Percentiles rank a stretch among this genome's conserved stretches.
These are phyloP conservation scores for Uromyces viciae-fabae DNA, from an alignment of 1,284 basidiomycete species.

Conservation along the genomic window DNA sequence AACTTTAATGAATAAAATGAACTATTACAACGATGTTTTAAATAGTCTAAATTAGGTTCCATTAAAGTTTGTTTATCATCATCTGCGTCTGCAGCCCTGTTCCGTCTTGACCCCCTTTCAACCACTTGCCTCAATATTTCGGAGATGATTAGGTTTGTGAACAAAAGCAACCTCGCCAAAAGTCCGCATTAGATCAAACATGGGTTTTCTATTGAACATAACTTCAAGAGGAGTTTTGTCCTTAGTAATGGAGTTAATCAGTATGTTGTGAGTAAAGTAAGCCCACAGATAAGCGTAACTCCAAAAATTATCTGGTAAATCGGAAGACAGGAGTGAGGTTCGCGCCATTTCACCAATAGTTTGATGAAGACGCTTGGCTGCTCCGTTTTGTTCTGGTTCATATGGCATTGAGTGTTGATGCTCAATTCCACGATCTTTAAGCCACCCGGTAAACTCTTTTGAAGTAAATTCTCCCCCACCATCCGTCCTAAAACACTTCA, in stretches of 20 bases:
- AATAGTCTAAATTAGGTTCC: too few relatives aligned
- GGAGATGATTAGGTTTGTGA: background rate
- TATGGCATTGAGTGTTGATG: constrained; percentile 27
- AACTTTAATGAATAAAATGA: too few relatives aligned
- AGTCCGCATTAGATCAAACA: background rate
- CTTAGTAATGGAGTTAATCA: constrained; percentile 19
- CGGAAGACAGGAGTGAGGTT: background rate
- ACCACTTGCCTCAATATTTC: too few relatives aligned
- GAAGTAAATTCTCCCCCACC: constrained; percentile 23
- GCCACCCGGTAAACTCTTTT: background rate
- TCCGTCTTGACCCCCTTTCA: too few relatives aligned
- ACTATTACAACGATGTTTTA: too few relatives aligned
- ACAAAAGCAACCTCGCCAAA: constrained; percentile 37
- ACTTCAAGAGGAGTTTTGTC: constrained; percentile 20
- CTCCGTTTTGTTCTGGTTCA: constrained; percentile 27
- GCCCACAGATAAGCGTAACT: constrained; percentile 15
- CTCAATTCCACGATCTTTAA: constrained; percentile 13
- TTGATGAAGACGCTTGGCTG: constrained; percentile 10
- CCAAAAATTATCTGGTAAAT: constrained; percentile 22
- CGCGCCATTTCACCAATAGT: constrained; percentile 17
- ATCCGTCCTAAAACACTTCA: constrained; percentile 19
- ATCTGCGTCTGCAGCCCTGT: too few relatives aligned
- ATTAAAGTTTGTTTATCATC: too few relatives aligned
- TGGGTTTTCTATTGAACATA: background rate
- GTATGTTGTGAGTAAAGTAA: background rate